Percentiles rank a stretch among this genome's conserved stretches.
These are phyloP conservation scores for Trichoderma aggressivum DNA, from an alignment of 2,329 filamentous ascomycete species.

Conservation along the genomic window DNA sequence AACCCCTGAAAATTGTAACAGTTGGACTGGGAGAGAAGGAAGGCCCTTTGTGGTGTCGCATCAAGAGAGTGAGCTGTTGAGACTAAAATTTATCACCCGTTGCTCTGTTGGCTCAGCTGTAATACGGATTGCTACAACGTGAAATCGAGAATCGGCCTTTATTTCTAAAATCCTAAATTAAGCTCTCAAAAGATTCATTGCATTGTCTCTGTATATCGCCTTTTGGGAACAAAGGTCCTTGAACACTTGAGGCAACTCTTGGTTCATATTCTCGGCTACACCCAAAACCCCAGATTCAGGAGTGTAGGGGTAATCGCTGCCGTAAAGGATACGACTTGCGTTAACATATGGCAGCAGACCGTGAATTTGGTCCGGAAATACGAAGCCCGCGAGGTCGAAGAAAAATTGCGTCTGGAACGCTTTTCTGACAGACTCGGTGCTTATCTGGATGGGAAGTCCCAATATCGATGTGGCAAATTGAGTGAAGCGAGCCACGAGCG, in stretches of 20 bases:
- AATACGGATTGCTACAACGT: too few species aligned
- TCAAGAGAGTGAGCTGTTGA: neutral
- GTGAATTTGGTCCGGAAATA: slow-evolving; percentile 47
- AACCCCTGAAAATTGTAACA: neutral
- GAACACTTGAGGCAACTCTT: neutral
- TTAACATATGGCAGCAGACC: slow-evolving; percentile 44
- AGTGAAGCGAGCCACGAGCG: slow-evolving; percentile 41
- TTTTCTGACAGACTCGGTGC: neutral
- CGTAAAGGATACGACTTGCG: slow-evolving; percentile 46
- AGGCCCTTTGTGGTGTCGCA: neutral
- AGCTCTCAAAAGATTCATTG: neutral
- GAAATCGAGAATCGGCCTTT: too few species aligned
- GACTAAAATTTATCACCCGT: neutral
- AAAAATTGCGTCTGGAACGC: slow-evolving; percentile 40
- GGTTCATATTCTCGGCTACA: neutral
- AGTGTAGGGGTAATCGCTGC: slow-evolving; percentile 52
- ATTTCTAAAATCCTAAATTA: neutral
- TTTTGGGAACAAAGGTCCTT: neutral
- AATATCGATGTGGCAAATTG: slow-evolving; percentile 1
- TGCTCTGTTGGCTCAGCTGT: too few species aligned
- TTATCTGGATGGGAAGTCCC: neutral
- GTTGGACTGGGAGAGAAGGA: neutral
- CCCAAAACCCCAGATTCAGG: slow-evolving; percentile 20
- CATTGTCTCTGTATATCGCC: neutral
- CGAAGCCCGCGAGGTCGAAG: slow-evolving; percentile 52